Evolutionary conservation across 2,329 filamentous ascomycete species (phyloP), one percentile per base, ranked within the genome.

Genomic region (Fusarium sp.): DNA sequence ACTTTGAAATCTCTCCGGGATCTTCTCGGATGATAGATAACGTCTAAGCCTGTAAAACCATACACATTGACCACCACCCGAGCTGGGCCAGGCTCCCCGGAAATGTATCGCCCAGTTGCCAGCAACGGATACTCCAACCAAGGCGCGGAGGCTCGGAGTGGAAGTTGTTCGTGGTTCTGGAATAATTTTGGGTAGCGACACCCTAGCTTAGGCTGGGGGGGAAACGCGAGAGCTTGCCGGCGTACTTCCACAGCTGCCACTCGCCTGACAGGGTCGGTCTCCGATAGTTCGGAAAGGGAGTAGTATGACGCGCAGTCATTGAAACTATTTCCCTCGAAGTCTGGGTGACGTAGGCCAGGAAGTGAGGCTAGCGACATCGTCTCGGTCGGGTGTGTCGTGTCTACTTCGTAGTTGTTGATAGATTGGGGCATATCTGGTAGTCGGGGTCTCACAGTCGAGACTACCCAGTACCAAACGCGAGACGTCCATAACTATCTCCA

Each of bases 121-220:
- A 53, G 1, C 4, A 53, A 20, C 11, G 46, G 46, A 2, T 53
- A 29, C 6, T 53, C 27, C 0, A 20, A 1, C 27, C 46, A 53
- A 0, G 46, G 46, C 1, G 27, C 17, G 12, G 17, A 17, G 3
- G 20, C 17, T 8, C 10, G 11, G 20, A 53, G 46, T 4, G 17
- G 27, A 0, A 53, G 2, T 1, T 3, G 3, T 6, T 31, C 46
- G 1, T 5, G 0, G 2, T 53, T 31, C 4, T 2, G 6, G 7
- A 53, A 6, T 1, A 3, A 6, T 14, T 53, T 11, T 1, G 46
- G 46, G 6, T 51, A 51, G 20, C 31, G 31, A n/a, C 10, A 31
- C 12, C 11, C 11, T 2, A 6, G 11, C 4, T 11, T 31, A 17
- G 46, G 46, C 24, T 20, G 11, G 6, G 17, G 2, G 5, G 46